Evolutionary conservation across 768 basidiomycete genomes (phyloP), one percentile per base, ranked within the genome.

Genomic region (Infundibulicybe gibba): DNA sequence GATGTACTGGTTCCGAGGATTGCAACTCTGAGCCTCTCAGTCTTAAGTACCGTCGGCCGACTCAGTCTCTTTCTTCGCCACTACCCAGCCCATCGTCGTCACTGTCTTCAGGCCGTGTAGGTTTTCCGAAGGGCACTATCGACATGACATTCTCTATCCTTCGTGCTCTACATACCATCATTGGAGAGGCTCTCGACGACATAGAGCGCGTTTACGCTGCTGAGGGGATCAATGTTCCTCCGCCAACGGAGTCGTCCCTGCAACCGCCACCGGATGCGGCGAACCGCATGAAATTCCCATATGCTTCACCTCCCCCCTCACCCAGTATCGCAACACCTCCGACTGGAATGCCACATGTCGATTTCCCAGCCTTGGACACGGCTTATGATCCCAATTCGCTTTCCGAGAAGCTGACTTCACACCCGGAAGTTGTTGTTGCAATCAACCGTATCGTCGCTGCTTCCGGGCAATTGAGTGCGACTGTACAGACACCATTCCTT

Each of bases 361-460:
- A 84, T 54, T 85, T 83, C 50, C 83, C 83, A 3, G 76, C 76
- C 8, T 65, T 83, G 11, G 76, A 81, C 54, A 54, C 58, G 9
- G 74, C 78, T 3, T 75, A 63, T 53, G 67, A 74, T 35, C 56
- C 76, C 8, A 58, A 58, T 13, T 76, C 80, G 8, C 65, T 65
- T 13, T 63, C 76, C 12, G 85, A 88, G 56, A 61, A 64, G 32
- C 70, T 87, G 41, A 79, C 79, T 0, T 62, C 79, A 20, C 77
- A 85, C 52, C 84, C 86, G 5, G 69, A 64, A 11, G 83, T 83
- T 4, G 68, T 75, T 6, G 68, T 71, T 30, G 85, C 87, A 6
- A 79, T 82, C 32, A 77, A 76, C 47, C 74, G 71, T 50, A 83
- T 88, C 39, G 75, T 87, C 31, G 79, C 85, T 30, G 85, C 87